These are phyloP conservation scores for Huntiella bhutanensis DNA, from an alignment of 2,329 filamentous ascomycete genomes.

Conservation along the genomic window DNA sequence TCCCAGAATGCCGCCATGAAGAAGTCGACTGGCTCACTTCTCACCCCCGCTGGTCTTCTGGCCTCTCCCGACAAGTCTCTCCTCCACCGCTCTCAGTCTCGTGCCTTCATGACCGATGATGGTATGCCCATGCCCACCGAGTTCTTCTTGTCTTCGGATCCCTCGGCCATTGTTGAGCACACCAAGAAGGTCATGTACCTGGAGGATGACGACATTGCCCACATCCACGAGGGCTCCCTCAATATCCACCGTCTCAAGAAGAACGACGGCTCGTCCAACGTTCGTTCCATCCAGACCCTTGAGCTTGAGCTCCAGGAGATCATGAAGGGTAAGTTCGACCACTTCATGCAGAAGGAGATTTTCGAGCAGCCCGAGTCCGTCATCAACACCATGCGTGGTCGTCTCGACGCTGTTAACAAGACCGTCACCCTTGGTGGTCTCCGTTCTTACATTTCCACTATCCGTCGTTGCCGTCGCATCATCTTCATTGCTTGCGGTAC, in stretches of 20 bases:
- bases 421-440: constrained; percentile 89
- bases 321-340: constrained; percentile 99
- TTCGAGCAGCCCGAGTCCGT: constrained; percentile 99
- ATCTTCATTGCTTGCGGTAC: constrained; percentile 99
- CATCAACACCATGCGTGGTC: constrained; percentile 99
- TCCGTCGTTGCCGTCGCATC: constrained; percentile 86
- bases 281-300: constrained; percentile 93
- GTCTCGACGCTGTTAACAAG: constrained; percentile 84
- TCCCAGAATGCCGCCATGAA: constrained; percentile 94
- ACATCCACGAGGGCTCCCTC: constrained; percentile 96
- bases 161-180: constrained; percentile 96
- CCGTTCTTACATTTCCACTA: constrained; percentile 88
- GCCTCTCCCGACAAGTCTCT: constrained; percentile 94
- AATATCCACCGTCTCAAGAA: constrained; percentile 98
- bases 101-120: constrained; percentile 96
- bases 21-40: constrained; percentile 55
- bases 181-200: constrained; percentile 99
- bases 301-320: constrained; percentile 99
- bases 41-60: constrained; percentile 45
- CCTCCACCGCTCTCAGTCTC: constrained; percentile 93
- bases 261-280: constrained; percentile 89
- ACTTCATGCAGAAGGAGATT: constrained; percentile 99
- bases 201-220: constrained; percentile 97
- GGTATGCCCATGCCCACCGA: constrained; percentile 95
- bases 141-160: constrained; percentile 98